Evolutionary conservation across 2,329 filamentous ascomycete genomes (phyloP), one percentile per base, ranked within the genome.

Genomic region (Arthrinium puccinioides): DNA sequence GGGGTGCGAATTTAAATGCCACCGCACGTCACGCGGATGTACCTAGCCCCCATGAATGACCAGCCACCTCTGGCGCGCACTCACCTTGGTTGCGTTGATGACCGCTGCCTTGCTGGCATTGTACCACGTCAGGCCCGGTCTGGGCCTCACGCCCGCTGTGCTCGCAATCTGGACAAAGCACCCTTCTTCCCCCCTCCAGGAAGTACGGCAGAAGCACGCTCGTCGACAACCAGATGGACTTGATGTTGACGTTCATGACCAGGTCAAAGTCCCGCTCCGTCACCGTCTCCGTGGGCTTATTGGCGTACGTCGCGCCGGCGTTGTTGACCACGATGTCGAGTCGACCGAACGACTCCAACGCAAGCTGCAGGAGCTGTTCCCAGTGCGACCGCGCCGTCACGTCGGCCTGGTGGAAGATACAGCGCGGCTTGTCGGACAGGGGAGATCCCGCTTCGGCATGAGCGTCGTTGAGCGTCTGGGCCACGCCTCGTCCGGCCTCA

Each of bases 231-330:
- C 73, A 86, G 31, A 85, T 69, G 3, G 74, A 72, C 58, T 81
- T 82, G 43, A 85, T 77, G 45, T 86, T 85, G 42, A 84, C 78
- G 37, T 71, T 70, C 54, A 85, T 80, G 25, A 80, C 74, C 31
- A 70, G 64, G 47, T 84, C 77, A 42, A 81, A 85, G 32, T 85
- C 81, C 5, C 67, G 64, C 37, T 83, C 77, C 0, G 76, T 80
- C 3, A 84, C 81, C 1, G 78, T 67, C 20, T 70, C 58, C 0
- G 79, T 82, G 1, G 78, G 69, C 63, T 80, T 80, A 51, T 80
- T 81, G 10, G 52, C 45, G 51, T 82, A 81, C 2, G 69, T 67
- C 2, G 66, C 66, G 1, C 77, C 76, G 1, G 76, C 76, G 47
- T 80, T 80, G 56, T 81, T 81, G 37, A 82, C 62, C 11, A 80